phyloP scores from a whole-genome alignment of 2,329 filamentous ascomycete genomes.

The Cladophialophora exuberans region DNA sequence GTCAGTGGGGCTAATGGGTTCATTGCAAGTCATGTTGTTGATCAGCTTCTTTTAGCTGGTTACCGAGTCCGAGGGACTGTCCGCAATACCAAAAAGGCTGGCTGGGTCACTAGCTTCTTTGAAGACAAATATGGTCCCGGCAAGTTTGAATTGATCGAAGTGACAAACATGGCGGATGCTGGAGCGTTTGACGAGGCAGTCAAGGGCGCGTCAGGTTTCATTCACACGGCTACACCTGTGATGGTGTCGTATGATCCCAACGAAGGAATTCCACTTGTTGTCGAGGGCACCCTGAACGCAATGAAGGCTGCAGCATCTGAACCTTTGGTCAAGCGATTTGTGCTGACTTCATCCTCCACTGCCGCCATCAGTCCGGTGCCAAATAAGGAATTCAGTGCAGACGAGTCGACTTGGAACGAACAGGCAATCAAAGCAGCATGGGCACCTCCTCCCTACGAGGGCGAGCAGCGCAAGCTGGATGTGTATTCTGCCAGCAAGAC shows the following conservation, averaged over 20 bases:
- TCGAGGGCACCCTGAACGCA: conserved; percentile 49
- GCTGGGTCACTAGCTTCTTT: conserved; percentile 43
- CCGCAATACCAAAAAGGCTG: conserved; percentile 39
- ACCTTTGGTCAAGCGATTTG: conserved; percentile 38
- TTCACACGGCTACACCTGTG: conserved; percentile 48
- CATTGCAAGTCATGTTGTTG: conserved; percentile 47
- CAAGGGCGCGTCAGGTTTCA: conserved; percentile 39
- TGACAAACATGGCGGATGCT: conserved; percentile 40
- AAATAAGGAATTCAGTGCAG: conserved; percentile 46
- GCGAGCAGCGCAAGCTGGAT: conserved; percentile 33
- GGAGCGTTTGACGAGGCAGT: conserved; percentile 37
- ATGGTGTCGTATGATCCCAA: conserved; percentile 43
- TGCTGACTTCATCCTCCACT: conserved; percentile 29
- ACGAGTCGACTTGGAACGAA: conserved; percentile 43
- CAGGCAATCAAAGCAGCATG: conserved; percentile 39
- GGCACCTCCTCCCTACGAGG: conserved; percentile 41
- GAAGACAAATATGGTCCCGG: conserved; percentile 40
- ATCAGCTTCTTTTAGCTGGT: conserved; percentile 47
- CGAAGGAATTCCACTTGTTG: conserved; percentile 48
- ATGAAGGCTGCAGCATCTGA: conserved; percentile 29
- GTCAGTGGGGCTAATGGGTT: conserved; percentile 54
- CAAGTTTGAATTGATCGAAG: conserved; percentile 40
- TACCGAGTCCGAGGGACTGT: conserved; percentile 52
- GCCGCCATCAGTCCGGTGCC: conserved; percentile 20
- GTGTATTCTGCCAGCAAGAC: conserved; percentile 48